A percentile compares a stretch with the other conserved stretches of the same genome.
Evolutionary conservation across 2,329 filamentous ascomycete genomes (phyloP).

Genomic region (Whalleya microplaca): DNA sequence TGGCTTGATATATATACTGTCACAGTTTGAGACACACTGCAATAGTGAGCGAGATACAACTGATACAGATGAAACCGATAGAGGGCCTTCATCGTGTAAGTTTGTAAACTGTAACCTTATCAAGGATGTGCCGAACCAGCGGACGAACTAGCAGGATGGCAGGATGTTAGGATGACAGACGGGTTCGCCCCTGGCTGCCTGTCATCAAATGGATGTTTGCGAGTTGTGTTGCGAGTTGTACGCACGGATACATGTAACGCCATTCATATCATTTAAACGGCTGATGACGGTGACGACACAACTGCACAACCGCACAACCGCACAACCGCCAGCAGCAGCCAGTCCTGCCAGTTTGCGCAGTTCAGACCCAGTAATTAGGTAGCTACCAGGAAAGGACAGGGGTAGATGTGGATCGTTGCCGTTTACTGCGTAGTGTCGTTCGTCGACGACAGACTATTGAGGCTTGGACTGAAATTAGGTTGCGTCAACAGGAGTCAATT

Average conservation of each 20-base stretch:
- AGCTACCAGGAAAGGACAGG: background rate
- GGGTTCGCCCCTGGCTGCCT: background rate
- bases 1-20: slow-evolving; percentile 2
- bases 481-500: background rate
- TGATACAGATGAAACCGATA: slow-evolving; percentile 14
- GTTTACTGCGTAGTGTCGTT: background rate
- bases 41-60: slow-evolving; percentile 11
- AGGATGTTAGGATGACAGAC: no score
- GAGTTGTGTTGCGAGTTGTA: background rate
- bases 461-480: background rate
- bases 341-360: background rate
- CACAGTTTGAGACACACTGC: slow-evolving; percentile 15
- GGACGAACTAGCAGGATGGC: background rate
- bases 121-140: background rate
- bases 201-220: background rate
- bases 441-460: background rate
- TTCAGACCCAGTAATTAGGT: background rate
- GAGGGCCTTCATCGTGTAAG: background rate
- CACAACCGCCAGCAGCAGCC: no score
- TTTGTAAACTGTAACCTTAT: background rate
- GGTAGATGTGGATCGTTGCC: background rate
- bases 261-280: background rate
- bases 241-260: background rate
- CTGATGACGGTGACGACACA: background rate
- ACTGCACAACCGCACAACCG: no score